Percentiles rank a stretch among this genome's conserved stretches.
These are phyloP conservation scores for Euphrasia arctica DNA, from an alignment of 305 asterid species.

Conservation along the genomic window DNA sequence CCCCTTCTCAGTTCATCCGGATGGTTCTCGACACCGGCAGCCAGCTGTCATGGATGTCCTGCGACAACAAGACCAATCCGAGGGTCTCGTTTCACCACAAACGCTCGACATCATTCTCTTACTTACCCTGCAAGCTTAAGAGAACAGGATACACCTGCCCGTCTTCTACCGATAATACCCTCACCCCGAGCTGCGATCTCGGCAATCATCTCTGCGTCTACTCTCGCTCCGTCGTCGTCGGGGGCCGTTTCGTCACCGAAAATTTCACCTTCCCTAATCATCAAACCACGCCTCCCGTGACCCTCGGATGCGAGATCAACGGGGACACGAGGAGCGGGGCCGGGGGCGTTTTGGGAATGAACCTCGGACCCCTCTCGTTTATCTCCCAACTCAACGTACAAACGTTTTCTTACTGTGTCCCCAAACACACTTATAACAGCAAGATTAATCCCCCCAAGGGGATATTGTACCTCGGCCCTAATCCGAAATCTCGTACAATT, in stretches of 20 bases:
- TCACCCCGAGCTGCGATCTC: slow-evolving; percentile 78
- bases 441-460: slow-evolving; percentile 42
- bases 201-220: slow-evolving; percentile 64
- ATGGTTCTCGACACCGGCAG: slow-evolving; percentile 2
- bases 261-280: slow-evolving; percentile 41
- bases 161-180: slow-evolving; percentile 65
- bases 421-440: slow-evolving; percentile 10
- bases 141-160: background rate
- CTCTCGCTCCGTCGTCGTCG: slow-evolving; percentile 81
- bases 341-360: slow-evolving; percentile 96
- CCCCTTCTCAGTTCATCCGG: background rate
- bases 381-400: slow-evolving; percentile 64
- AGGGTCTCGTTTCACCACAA: background rate
- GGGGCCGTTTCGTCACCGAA: slow-evolving; percentile 87
- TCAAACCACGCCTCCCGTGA: slow-evolving; percentile 66
- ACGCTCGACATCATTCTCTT: background rate
- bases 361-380: slow-evolving; percentile 71
- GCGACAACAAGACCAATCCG: background rate
- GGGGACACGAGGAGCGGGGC: slow-evolving; percentile 40
- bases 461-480: slow-evolving; percentile 65
- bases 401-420: slow-evolving; percentile 87
- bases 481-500: slow-evolving; percentile 56
- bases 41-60: background rate
- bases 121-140: background rate
- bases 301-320: slow-evolving; percentile 64